Evolutionary conservation across 2,329 filamentous ascomycete species (phyloP).

Genomic region (Claviceps maximensis): DNA sequence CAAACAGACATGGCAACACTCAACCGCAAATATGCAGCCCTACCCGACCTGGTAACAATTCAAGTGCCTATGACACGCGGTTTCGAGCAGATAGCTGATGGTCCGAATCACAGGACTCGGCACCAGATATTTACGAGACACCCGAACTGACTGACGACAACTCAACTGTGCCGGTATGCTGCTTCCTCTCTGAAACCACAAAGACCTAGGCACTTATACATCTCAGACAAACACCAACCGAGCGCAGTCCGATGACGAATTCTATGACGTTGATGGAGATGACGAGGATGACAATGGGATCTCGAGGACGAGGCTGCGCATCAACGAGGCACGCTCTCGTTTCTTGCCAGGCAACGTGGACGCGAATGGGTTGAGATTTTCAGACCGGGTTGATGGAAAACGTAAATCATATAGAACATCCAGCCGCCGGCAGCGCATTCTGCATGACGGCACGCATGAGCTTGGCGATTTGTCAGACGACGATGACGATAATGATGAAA

Average conservation of each 20-base stretch:
- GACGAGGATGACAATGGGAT: conserved; percentile 52
- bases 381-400: conserved; percentile 72
- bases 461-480: conserved; percentile 65
- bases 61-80: conserved; percentile 1
- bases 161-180: conserved; percentile 67
- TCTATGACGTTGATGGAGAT: conserved; percentile 49
- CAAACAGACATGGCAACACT: conserved; percentile 36
- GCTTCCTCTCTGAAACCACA: neutral
- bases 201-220: conserved; percentile 11
- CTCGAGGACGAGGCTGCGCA: conserved; percentile 61
- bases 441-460: conserved; percentile 51
- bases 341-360: conserved; percentile 69
- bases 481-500: conserved; percentile 62
- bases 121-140: conserved; percentile 93
- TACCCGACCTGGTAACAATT: conserved; percentile 58
- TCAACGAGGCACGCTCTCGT: conserved; percentile 64
- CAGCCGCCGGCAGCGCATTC: conserved; percentile 49
- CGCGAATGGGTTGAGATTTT: conserved; percentile 71
- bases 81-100: conserved; percentile 11
- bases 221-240: conserved; percentile 39
- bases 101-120: conserved; percentile 52
- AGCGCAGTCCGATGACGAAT: conserved; percentile 49
- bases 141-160: conserved; percentile 83
- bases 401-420: conserved; percentile 72
- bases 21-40: conserved; percentile 67